These are phyloP conservation scores for Allium sativum DNA, from an alignment of 106 monocot species.

Conservation along the genomic window DNA sequence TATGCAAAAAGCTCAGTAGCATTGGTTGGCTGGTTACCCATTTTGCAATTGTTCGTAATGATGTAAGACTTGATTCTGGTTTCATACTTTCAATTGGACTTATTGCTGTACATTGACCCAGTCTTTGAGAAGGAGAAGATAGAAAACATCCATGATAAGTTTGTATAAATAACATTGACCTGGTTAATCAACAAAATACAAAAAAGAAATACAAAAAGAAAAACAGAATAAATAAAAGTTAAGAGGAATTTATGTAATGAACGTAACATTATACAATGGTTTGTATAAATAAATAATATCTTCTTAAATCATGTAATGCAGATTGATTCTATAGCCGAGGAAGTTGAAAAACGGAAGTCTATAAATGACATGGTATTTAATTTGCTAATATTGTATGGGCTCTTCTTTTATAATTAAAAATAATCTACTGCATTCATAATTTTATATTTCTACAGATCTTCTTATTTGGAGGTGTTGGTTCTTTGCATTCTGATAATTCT, in stretches of 20 bases:
- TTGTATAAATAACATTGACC: too few species aligned
- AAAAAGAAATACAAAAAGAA: too few species aligned
- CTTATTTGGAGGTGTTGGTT: conserved; percentile 89
- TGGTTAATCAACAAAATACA: too few species aligned
- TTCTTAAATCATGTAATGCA: conserved; percentile 15
- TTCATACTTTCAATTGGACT: neutral
- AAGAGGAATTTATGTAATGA: too few species aligned
- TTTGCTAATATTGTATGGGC: conserved; percentile 7
- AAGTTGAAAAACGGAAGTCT: conserved; percentile 59
- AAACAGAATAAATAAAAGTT: too few species aligned
- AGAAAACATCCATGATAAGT: too few species aligned
- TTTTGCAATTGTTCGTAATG: conserved; percentile 49
- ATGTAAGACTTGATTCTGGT: conserved; percentile 40
- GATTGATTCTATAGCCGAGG: conserved; percentile 91
- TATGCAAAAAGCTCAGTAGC: conserved; percentile 79
- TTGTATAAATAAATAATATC: too few species aligned
- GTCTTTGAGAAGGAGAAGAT: too few species aligned
- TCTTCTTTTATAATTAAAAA: neutral
- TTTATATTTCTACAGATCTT: conserved; percentile 46
- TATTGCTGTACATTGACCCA: too few species aligned
- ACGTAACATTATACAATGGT: too few species aligned
- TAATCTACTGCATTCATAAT: neutral
- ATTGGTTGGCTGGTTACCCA: conserved; percentile 83
- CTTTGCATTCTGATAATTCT: conserved; percentile 93
- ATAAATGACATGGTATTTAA: conserved; percentile 61